These are phyloP conservation scores for Penicillium sp. DNA, from an alignment of 2,329 filamentous ascomycete genomes.

Conservation along the genomic window DNA sequence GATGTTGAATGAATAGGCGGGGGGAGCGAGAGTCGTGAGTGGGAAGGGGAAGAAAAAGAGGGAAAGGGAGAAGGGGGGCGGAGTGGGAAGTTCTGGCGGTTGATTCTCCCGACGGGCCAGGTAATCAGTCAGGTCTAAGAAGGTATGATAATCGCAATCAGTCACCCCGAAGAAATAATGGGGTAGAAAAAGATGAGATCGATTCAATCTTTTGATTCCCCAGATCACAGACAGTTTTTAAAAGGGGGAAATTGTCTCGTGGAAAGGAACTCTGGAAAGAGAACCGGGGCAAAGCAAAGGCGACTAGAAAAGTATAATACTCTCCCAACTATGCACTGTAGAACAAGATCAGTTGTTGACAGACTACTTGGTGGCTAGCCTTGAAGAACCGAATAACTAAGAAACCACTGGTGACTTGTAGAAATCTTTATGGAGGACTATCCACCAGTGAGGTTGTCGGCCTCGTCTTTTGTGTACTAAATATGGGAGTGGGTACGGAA, in stretches of 20 bases:
- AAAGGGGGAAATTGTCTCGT: neutral
- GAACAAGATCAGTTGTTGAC: neutral
- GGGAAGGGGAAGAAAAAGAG: slow-evolving; percentile 21
- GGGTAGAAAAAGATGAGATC: neutral
- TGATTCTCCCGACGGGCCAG: neutral
- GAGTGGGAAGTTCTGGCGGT: slow-evolving; percentile 18
- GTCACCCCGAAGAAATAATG: neutral
- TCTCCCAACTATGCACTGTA: neutral
- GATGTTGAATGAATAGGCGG: slow-evolving; percentile 21
- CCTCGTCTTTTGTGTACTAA: neutral
- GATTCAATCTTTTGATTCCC: neutral
- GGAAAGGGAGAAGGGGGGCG: slow-evolving; percentile 31
- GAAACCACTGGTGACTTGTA: neutral
- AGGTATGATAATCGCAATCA: neutral
- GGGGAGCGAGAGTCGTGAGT: slow-evolving; percentile 13
- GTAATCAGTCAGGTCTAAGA: neutral
- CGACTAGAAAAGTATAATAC: neutral
- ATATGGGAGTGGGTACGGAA: neutral
- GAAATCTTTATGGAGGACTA: neutral
- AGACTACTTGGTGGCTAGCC: neutral
- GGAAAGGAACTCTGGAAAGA: neutral
- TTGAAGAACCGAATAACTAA: neutral
- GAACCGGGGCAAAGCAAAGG: neutral
- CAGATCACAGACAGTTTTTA: neutral
- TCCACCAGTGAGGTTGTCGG: neutral